These are phyloP conservation scores for Cairneyella variabilis DNA, from an alignment of 495 filamentous ascomycete species.

Conservation along the genomic window DNA sequence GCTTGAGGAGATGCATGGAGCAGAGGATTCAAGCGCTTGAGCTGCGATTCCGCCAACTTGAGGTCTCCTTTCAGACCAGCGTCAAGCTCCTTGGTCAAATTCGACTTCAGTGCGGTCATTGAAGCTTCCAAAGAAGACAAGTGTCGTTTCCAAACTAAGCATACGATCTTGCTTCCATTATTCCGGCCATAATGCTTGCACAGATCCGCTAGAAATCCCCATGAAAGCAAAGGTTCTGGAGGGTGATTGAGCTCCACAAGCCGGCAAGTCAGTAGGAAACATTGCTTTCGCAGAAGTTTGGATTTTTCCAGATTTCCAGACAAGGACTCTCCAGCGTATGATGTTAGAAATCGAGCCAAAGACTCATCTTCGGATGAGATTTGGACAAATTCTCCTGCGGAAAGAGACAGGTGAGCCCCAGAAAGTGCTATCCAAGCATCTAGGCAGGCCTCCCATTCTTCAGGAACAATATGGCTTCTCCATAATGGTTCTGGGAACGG, in stretches of 20 bases:
- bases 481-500: slow-evolving; percentile 68
- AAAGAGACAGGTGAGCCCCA: slow-evolving; percentile 56
- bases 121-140: slow-evolving; percentile 15
- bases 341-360: slow-evolving; percentile 31
- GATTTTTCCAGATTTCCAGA: slow-evolving; percentile 40
- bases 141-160: slow-evolving; percentile 24
- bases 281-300: slow-evolving; percentile 52
- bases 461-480: slow-evolving; percentile 57
- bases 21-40: slow-evolving; percentile 46
- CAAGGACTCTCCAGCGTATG: slow-evolving; percentile 18
- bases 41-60: slow-evolving; percentile 37
- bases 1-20: slow-evolving; percentile 48
- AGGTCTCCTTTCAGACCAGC: slow-evolving; percentile 44
- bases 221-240: slow-evolving; percentile 44
- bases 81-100: slow-evolving; percentile 41
- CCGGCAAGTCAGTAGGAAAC: slow-evolving; percentile 55
- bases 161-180: slow-evolving; percentile 30
- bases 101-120: slow-evolving; percentile 10
- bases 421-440: slow-evolving; percentile 71
- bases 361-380: slow-evolving; percentile 51
- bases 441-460: slow-evolving; percentile 75
- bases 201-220: slow-evolving; percentile 56
- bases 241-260: slow-evolving; percentile 39
- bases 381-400: slow-evolving; percentile 46
- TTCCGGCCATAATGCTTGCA: slow-evolving; percentile 52